These are phyloP conservation scores for Boletus rubescentipes DNA, from an alignment of 768 basidiomycete species.

Conservation along the genomic window DNA sequence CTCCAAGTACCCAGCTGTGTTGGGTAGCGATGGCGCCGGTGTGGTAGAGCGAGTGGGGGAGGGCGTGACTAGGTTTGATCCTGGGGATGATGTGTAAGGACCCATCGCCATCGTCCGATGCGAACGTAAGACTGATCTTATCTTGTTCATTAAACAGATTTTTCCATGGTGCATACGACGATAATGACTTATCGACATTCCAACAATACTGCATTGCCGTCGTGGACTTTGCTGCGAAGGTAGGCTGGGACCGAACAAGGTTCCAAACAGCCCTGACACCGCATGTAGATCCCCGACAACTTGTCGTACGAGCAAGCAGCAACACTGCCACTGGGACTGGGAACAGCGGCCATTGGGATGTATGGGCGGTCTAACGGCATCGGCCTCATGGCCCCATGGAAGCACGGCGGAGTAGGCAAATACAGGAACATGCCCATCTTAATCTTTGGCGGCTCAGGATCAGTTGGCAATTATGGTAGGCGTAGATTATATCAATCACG, in stretches of 20 bases:
- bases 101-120: constrained; percentile 6
- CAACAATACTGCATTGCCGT: constrained; percentile 46
- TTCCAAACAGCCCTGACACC: constrained; percentile 10
- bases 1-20: constrained; percentile 43
- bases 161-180: constrained; percentile 39
- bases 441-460: constrained; percentile 48
- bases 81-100: constrained; percentile 54
- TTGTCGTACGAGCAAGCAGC: constrained; percentile 49
- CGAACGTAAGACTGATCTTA: constrained; percentile 24
- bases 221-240: constrained; percentile 43
- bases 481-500: constrained; percentile 7
- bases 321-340: constrained; percentile 49
- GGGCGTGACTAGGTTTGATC: constrained; percentile 47
- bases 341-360: constrained; percentile 50
- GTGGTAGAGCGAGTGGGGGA: constrained; percentile 51
- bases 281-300: constrained; percentile 43
- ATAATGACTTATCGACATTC: constrained; percentile 39
- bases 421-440: constrained; percentile 46
- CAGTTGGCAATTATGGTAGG: constrained; percentile 51
- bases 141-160: constrained; percentile 32
- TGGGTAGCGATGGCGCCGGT: constrained; percentile 53
- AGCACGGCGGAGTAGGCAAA: constrained; percentile 36
- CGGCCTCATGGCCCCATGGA: constrained; percentile 41
- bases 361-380: constrained; percentile 43
- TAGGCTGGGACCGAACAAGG: constrained; percentile 7